Evolutionary conservation across 805 yeast species (phyloP).

Genomic region (Peterozyma xylosa): DNA sequence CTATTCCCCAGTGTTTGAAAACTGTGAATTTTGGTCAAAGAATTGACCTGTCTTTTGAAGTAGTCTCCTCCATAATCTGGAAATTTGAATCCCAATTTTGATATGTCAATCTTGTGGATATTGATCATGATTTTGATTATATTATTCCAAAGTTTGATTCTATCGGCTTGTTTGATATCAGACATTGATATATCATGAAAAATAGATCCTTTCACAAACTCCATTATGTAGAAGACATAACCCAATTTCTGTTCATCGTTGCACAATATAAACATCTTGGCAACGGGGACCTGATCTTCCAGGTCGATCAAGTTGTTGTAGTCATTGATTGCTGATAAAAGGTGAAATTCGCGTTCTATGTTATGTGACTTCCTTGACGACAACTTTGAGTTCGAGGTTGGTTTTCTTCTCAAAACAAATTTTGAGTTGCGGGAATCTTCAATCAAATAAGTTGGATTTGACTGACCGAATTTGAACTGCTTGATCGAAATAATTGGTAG

Average conservation of each 20-base stretch:
- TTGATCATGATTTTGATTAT: constrained; percentile 39
- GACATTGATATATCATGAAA: constrained; percentile 47
- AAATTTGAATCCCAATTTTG: constrained; percentile 31
- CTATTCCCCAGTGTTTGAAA: constrained; percentile 33
- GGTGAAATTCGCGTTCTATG: constrained; percentile 51
- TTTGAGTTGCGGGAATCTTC: constrained; percentile 29
- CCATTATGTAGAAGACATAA: constrained; percentile 53
- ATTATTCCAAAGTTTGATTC: constrained; percentile 33
- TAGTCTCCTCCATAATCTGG: constrained; percentile 32
- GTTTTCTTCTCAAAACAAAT: constrained; percentile 51
- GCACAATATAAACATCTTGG: constrained; percentile 42
- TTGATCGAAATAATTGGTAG: constrained; percentile 17
- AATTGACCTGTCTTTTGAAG: constrained; percentile 45
- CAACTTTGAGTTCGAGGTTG: constrained; percentile 39
- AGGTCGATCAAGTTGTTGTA: constrained; percentile 13
- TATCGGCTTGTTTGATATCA: constrained; percentile 21
- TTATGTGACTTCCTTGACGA: constrained; percentile 54
- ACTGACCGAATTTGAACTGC: constrained; percentile 58
- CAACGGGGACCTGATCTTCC: constrained; percentile 40
- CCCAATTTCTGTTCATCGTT: constrained; percentile 50
- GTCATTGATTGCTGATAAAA: constrained; percentile 30
- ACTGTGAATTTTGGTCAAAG: constrained; percentile 34
- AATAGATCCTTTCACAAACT: constrained; percentile 47
- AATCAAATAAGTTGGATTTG: constrained; percentile 53
- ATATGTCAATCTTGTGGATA: constrained; percentile 42